Evolutionary conservation across 1,139 yeast species (phyloP).

Genomic region (Candida pseudoviswanathii): DNA sequence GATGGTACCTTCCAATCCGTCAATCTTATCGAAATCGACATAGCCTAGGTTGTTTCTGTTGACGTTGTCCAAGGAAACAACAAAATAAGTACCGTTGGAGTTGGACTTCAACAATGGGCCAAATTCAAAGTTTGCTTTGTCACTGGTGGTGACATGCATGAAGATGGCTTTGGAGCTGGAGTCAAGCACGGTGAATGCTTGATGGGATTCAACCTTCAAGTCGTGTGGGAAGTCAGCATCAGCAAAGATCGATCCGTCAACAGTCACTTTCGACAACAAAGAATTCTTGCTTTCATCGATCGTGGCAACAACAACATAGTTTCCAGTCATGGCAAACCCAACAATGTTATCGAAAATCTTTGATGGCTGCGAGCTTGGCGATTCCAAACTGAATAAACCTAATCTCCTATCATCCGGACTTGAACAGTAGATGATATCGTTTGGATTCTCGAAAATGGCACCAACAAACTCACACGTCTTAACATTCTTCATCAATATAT

Average conservation of each 20-base stretch:
- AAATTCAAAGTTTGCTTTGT: conserved; percentile 54
- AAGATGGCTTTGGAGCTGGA: conserved; percentile 75
- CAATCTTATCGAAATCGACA: conserved; percentile 87
- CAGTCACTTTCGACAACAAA: conserved; percentile 71
- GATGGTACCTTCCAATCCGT: conserved; percentile 86
- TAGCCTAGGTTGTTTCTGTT: conserved; percentile 74
- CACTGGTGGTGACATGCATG: conserved; percentile 76
- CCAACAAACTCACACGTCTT: conserved; percentile 70
- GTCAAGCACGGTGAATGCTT: conserved; percentile 84
- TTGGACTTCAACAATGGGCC: conserved; percentile 91
- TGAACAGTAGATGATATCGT: conserved; percentile 66
- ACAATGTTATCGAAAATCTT: conserved; percentile 33
- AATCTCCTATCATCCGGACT: conserved; percentile 22
- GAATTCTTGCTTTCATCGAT: conserved; percentile 43
- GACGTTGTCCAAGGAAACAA: conserved; percentile 67
- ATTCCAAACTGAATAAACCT: conserved; percentile 30
- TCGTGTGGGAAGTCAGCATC: conserved; percentile 79
- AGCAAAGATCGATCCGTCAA: conserved; percentile 81
- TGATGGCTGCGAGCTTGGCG: conserved; percentile 25
- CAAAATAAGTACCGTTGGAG: conserved; percentile 94
- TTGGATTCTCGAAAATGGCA: conserved; percentile 46
- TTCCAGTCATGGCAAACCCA: conserved; percentile 49
- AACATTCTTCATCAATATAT: conserved; percentile 51
- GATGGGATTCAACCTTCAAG: conserved; percentile 60
- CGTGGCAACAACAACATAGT: conserved; percentile 80